Percentiles rank a stretch among this genome's conserved stretches.
phyloP scores from a whole-genome alignment of 352 stramenopile species.

The Phytophthora colocasiae region DNA sequence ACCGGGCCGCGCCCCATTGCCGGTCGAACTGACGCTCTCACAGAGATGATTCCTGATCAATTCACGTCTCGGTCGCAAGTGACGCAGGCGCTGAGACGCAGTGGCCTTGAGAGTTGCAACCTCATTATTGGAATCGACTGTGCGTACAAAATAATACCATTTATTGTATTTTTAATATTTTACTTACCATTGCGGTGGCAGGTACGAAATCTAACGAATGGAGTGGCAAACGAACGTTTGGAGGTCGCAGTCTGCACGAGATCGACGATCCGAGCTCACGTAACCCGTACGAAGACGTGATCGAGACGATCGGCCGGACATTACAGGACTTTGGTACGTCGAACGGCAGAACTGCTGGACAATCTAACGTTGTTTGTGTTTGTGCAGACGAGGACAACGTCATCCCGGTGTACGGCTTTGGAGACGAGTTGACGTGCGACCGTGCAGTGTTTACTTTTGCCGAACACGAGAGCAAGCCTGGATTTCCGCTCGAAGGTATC shows the following conservation, averaged over 20 bases:
- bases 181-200: conserved; percentile 26
- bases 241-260: conserved; percentile 69
- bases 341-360: background rate
- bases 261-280: conserved; percentile 48
- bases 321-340: conserved; percentile 74
- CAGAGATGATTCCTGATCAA: conserved; percentile 73
- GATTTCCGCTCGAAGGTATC: conserved; percentile 75
- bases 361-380: conserved; percentile 17
- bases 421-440: conserved; percentile 82
- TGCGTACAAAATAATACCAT: conserved; percentile 36
- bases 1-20: conserved; percentile 46
- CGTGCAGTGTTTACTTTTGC: conserved; percentile 81
- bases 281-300: conserved; percentile 90
- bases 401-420: conserved; percentile 88
- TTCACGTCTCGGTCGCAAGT: conserved; percentile 77
- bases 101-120: conserved; percentile 87
- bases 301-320: conserved; percentile 80
- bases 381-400: conserved; percentile 82
- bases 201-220: conserved; percentile 92
- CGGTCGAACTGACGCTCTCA: conserved; percentile 25
- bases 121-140: conserved; percentile 89
- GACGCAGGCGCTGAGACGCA: conserved; percentile 68
- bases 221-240: conserved; percentile 87
- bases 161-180: background rate
- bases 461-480: conserved; percentile 38